Evolutionary conservation across 2,329 filamentous ascomycete genomes (phyloP).

Genomic region (Fusarium succisae): DNA sequence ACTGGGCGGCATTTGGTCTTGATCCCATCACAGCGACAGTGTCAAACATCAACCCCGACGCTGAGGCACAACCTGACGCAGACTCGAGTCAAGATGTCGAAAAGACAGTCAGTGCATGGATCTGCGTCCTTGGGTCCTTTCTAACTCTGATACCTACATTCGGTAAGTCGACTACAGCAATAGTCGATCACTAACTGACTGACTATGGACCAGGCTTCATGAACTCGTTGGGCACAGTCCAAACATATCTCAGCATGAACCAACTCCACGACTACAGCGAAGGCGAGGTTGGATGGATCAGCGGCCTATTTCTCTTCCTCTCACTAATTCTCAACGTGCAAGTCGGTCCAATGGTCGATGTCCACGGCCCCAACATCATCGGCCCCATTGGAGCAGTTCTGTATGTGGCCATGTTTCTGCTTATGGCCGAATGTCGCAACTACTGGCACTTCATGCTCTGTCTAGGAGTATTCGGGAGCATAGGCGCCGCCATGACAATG

Average conservation of each 20-base stretch:
- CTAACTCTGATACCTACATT: slow-evolving; percentile 36
- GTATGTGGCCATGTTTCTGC: slow-evolving; percentile 53
- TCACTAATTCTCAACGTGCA: slow-evolving; percentile 57
- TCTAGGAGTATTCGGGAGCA: slow-evolving; percentile 54
- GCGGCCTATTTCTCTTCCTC: slow-evolving; percentile 56
- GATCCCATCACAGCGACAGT: slow-evolving; percentile 27
- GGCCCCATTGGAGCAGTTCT: slow-evolving; percentile 49
- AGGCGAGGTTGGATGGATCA: slow-evolving; percentile 60
- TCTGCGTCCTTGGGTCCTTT: slow-evolving; percentile 40
- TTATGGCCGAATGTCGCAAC: slow-evolving; percentile 56
- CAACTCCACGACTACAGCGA: slow-evolving; percentile 54
- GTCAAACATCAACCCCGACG: slow-evolving; percentile 25
- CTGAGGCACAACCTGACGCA: slow-evolving; percentile 20
- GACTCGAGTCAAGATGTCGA: slow-evolving; percentile 26
- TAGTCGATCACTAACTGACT: background rate
- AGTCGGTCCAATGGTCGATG: slow-evolving; percentile 59
- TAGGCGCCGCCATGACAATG: slow-evolving; percentile 52
- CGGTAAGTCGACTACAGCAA: slow-evolving; percentile 12
- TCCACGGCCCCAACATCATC: slow-evolving; percentile 55
- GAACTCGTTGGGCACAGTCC: slow-evolving; percentile 58
- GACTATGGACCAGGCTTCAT: slow-evolving; percentile 54
- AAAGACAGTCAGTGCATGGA: slow-evolving; percentile 32
- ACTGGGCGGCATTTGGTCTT: slow-evolving; percentile 26
- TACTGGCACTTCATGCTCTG: slow-evolving; percentile 61
- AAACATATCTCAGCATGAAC: slow-evolving; percentile 56